A percentile compares a stretch with the other conserved stretches of the same genome.
These are phyloP conservation scores for Diaporthe citrichinensis DNA, from an alignment of 2,329 filamentous ascomycete species.

Conservation along the genomic window DNA sequence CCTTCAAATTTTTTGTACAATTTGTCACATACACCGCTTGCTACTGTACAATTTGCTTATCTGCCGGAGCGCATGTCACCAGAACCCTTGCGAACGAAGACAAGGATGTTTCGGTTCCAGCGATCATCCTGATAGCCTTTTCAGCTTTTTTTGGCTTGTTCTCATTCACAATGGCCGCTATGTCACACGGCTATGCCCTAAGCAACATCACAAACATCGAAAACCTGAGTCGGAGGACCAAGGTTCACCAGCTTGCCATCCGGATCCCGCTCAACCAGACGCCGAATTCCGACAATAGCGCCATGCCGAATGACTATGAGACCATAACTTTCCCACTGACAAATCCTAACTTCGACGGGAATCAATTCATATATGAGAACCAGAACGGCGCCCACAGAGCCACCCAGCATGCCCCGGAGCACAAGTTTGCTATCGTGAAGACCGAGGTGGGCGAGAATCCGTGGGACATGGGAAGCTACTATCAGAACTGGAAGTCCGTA, in stretches of 20 bases:
- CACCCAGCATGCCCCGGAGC: slow-evolving; percentile 40
- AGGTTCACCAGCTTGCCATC: slow-evolving; percentile 81
- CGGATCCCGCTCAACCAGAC: slow-evolving; percentile 67
- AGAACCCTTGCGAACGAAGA: slow-evolving; percentile 64
- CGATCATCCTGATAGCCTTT: slow-evolving; percentile 77
- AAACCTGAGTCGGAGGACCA: slow-evolving; percentile 72
- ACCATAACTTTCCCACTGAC: slow-evolving; percentile 73
- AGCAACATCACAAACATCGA: slow-evolving; percentile 90
- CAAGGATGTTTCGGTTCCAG: slow-evolving; percentile 66
- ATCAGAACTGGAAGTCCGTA: slow-evolving; percentile 81
- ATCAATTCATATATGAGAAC: slow-evolving; percentile 43
- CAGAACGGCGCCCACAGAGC: slow-evolving; percentile 27
- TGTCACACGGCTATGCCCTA: slow-evolving; percentile 77
- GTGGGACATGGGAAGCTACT: slow-evolving; percentile 80
- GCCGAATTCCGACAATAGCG: background rate
- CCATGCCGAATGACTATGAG: slow-evolving; percentile 52
- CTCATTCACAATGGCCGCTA: slow-evolving; percentile 80
- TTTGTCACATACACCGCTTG: slow-evolving; percentile 82
- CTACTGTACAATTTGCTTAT: slow-evolving; percentile 76
- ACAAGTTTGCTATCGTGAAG: slow-evolving; percentile 80
- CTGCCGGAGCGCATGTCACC: slow-evolving; percentile 75
- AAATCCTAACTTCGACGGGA: slow-evolving; percentile 42
- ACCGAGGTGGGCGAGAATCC: slow-evolving; percentile 84
- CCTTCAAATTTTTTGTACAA: slow-evolving; percentile 94
- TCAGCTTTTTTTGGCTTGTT: slow-evolving; percentile 85